Conservation (phyloP, 2,329 filamentous ascomycete genomes). For the Aspergillus tubingensis region DNA sequence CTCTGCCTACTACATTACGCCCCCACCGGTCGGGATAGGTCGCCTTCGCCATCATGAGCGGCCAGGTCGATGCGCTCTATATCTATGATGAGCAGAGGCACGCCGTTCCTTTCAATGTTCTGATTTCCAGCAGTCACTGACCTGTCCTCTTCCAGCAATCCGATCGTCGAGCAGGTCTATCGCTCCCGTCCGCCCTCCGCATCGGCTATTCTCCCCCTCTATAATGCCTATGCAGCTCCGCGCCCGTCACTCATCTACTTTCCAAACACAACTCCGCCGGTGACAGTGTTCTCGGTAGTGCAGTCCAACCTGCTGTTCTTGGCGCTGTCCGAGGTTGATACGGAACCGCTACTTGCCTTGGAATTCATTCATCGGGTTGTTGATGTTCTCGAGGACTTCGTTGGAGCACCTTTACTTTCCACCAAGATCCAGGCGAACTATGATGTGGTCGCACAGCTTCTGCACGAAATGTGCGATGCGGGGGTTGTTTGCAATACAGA, state of each 20-base stretch:
- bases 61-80: slow-evolving; percentile 91
- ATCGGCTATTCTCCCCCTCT: slow-evolving; percentile 76
- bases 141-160: slow-evolving; percentile 60
- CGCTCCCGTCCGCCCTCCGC: slow-evolving; percentile 77
- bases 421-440: slow-evolving; percentile 87
- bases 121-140: slow-evolving; percentile 16
- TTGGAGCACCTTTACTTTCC: slow-evolving; percentile 82
- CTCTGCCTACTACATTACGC: slow-evolving; percentile 6
- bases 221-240: slow-evolving; percentile 77
- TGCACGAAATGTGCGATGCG: slow-evolving; percentile 95
- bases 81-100: slow-evolving; percentile 96
- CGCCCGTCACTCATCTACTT: slow-evolving; percentile 86
- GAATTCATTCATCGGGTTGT: slow-evolving; percentile 93
- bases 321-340: slow-evolving; percentile 79
- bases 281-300: slow-evolving; percentile 82
- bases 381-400: slow-evolving; percentile 90
- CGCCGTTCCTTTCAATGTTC: slow-evolving; percentile 27
- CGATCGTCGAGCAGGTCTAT: slow-evolving; percentile 87
- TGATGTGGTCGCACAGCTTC: slow-evolving; percentile 87
- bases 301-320: slow-evolving; percentile 87
- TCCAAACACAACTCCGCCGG: slow-evolving; percentile 77
- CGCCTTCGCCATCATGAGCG: slow-evolving; percentile 64
- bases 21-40: slow-evolving; percentile 24
- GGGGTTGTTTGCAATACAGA: slow-evolving; percentile 89
- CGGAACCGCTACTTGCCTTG: slow-evolving; percentile 83